phyloP scores from a whole-genome alignment of 768 basidiomycete species.

The Rhizopogon vesiculosus region DNA sequence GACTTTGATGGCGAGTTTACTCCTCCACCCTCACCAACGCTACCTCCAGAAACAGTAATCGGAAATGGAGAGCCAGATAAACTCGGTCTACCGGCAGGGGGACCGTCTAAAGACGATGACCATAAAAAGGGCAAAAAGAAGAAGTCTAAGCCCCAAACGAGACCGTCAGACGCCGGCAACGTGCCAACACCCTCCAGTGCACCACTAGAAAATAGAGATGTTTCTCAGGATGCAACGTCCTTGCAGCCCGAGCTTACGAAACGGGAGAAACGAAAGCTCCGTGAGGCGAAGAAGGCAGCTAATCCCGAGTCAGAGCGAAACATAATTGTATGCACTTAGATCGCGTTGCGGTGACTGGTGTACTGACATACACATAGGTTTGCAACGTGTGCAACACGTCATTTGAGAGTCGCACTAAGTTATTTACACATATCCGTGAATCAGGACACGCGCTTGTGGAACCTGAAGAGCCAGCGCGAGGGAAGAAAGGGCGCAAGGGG shows the following conservation, averaged over 20 bases:
- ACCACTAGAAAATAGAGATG: not conserved
- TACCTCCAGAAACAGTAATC: slow-evolving; percentile 2
- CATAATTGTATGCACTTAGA: slow-evolving; percentile 7
- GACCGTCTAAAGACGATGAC: slow-evolving; percentile 7
- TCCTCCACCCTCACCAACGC: slow-evolving; percentile 12
- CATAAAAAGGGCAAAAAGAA: slow-evolving; percentile 6
- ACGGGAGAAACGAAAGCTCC: slow-evolving; percentile 73
- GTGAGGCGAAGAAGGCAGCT: slow-evolving; percentile 65
- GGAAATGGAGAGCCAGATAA: slow-evolving; percentile 2
- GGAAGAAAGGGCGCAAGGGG: slow-evolving; percentile 30
- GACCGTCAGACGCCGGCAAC: not conserved
- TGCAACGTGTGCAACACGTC: slow-evolving; percentile 67
- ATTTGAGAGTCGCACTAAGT: slow-evolving; percentile 67
- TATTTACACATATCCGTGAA: slow-evolving; percentile 70
- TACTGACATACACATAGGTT: slow-evolving; percentile 21
- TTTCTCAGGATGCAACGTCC: not conserved
- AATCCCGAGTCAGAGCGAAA: not conserved
- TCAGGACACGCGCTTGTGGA: slow-evolving; percentile 64
- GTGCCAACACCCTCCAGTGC: not conserved
- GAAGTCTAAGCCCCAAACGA: slow-evolving; percentile 5
- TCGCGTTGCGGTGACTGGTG: not conserved
- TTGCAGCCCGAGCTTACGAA: slow-evolving; percentile 49
- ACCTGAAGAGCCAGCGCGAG: slow-evolving; percentile 19
- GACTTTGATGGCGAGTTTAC: not conserved
- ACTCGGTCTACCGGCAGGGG: not conserved